phyloP scores from a whole-genome alignment of 441 rosid genomes.

The Jatropha podagrica region DNA sequence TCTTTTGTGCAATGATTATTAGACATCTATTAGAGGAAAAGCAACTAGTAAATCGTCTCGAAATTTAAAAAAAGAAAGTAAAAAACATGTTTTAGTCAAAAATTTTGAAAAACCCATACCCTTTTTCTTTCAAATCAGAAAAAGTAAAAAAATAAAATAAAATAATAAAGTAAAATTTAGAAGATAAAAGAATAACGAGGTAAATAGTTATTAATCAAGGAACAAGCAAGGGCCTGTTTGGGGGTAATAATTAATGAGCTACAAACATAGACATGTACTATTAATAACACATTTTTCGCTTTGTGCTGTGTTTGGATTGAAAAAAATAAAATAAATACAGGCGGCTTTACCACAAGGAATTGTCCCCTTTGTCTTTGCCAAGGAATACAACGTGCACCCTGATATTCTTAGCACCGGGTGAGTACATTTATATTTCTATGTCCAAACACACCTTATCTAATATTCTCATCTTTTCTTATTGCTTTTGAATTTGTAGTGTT shows the following conservation, averaged over 20 bases:
- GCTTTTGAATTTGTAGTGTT: conserved; percentile 41
- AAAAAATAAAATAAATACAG: conserved; percentile 37
- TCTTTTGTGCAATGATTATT: too few species aligned
- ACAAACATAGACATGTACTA: conserved; percentile 6
- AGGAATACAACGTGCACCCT: conserved; percentile 78
- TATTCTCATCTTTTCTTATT: neutral
- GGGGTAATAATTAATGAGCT: conserved; percentile 13
- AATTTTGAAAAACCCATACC: too few species aligned
- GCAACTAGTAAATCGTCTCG: too few species aligned
- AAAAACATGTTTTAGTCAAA: too few species aligned
- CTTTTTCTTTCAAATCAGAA: neutral
- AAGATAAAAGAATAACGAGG: neutral
- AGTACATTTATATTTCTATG: conserved; percentile 17
- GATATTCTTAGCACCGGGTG: conserved; percentile 83
- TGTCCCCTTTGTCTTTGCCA: conserved; percentile 85
- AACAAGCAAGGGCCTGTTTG: conserved; percentile 6
- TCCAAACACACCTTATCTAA: neutral
- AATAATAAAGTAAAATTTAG: neutral
- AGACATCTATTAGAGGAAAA: too few species aligned
- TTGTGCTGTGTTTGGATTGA: conserved; percentile 16
- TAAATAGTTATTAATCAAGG: conserved; percentile 1
- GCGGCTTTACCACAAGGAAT: conserved; percentile 87
- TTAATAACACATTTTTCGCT: conserved; percentile 27
- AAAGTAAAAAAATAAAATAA: neutral
- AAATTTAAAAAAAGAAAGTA: too few species aligned